A percentile compares a stretch with the other conserved stretches of the same genome.
Conservation (phyloP, 2,329 filamentous ascomycete species). For the Colletotrichum simmondsii region DNA sequence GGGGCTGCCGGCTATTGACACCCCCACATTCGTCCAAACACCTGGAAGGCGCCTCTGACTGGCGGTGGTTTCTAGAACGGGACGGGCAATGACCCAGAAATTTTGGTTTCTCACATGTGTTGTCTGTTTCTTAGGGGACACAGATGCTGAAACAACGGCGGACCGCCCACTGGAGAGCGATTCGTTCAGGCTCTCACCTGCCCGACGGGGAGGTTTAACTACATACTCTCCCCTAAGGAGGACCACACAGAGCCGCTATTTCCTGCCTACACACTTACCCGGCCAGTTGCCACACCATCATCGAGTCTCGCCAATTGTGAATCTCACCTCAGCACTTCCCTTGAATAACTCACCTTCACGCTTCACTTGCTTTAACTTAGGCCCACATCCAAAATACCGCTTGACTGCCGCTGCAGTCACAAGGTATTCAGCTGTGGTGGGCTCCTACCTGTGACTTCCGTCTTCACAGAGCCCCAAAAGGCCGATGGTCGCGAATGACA, state of each 20-base stretch:
- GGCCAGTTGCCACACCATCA: background rate
- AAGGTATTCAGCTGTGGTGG: background rate
- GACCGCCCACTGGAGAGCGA: background rate
- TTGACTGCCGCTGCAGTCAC: background rate
- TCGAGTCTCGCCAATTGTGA: background rate
- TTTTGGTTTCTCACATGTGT: background rate
- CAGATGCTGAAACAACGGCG: constrained; percentile 9
- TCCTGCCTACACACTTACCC: background rate
- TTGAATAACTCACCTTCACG: background rate
- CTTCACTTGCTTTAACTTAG: background rate
- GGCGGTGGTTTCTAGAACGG: background rate
- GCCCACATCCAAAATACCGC: background rate
- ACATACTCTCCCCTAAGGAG: background rate
- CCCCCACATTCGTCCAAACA: constrained; percentile 4
- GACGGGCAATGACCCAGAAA: background rate
- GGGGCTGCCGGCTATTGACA: constrained; percentile 24
- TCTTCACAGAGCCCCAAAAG: constrained; percentile 5
- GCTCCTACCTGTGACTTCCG: background rate
- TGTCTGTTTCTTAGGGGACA: constrained; percentile 4
- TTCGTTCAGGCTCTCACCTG: background rate
- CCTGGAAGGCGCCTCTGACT: background rate
- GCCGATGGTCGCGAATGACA: constrained; percentile 19
- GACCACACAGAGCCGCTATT: background rate
- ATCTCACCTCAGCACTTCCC: background rate
- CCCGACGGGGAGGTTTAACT: background rate